These are phyloP conservation scores for Lecanicillium sp. DNA, from an alignment of 2,329 filamentous ascomycete genomes.

Conservation along the genomic window DNA sequence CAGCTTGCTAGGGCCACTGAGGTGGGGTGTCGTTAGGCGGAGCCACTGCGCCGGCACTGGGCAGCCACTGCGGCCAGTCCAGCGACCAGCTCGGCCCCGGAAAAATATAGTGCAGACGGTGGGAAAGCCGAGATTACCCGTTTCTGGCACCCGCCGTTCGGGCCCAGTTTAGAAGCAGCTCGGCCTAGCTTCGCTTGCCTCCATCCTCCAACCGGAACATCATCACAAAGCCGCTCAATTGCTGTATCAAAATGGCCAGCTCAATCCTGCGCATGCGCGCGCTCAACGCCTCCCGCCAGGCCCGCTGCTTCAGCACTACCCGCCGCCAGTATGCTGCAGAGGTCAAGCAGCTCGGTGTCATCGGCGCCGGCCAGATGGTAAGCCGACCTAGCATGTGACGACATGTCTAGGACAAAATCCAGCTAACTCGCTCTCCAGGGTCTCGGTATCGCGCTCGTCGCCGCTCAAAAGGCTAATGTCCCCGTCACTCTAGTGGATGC, in stretches of 20 bases:
- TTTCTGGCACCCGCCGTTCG: conserved; percentile 14
- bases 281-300: conserved; percentile 31
- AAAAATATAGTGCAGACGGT: not conserved
- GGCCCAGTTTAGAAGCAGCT: too few species aligned
- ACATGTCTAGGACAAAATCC: conserved; percentile 4
- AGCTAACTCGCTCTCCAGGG: conserved; percentile 52
- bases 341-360: conserved; percentile 82
- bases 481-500: conserved; percentile 82
- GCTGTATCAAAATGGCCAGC: conserved; percentile 33
- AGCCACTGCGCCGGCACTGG: not conserved
- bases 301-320: conserved; percentile 64
- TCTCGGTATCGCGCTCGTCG: conserved; percentile 90
- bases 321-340: conserved; percentile 56
- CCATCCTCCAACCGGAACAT: conserved; percentile 8
- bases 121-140: conserved; percentile 40
- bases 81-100: not conserved
- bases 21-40: not conserved
- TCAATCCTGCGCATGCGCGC: conserved; percentile 33
- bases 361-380: conserved; percentile 96
- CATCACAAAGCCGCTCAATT: conserved; percentile 9
- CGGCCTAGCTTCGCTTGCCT: too few species aligned
- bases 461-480: conserved; percentile 74
- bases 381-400: conserved; percentile 31
- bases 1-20: not conserved
- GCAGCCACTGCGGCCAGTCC: not conserved